phyloP scores from a whole-genome alignment of 2,329 filamentous ascomycete species.

The Penicillium sp. region DNA sequence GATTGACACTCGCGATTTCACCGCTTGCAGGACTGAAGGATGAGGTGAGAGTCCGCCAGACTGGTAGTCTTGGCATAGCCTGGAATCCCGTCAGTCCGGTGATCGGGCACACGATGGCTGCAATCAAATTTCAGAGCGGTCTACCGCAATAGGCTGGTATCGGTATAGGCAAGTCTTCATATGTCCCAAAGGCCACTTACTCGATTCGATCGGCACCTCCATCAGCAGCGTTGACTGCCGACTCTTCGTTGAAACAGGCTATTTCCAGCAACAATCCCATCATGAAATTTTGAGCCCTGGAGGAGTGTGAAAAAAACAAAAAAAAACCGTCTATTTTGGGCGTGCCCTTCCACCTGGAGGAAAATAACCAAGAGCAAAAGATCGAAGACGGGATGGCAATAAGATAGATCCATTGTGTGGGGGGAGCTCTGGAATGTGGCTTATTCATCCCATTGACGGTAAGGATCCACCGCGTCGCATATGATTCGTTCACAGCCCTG shows the following conservation, averaged over 20 bases:
- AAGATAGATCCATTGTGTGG: too few species aligned
- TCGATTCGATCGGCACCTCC: constrained; percentile 59
- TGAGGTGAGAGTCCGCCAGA: constrained; percentile 29
- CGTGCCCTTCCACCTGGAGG: not conserved
- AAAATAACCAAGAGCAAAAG: not conserved
- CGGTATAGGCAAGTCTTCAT: not conserved
- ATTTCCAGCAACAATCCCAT: constrained; percentile 47
- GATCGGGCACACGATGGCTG: not conserved
- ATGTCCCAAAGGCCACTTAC: constrained; percentile 30
- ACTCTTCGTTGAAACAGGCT: constrained; percentile 55
- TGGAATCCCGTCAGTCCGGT: constrained; percentile 47
- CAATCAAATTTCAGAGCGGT: not conserved
- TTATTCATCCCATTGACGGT: too few species aligned
- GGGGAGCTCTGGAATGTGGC: too few species aligned
- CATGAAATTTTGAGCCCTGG: not conserved
- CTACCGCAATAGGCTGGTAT: not conserved
- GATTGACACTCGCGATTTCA: constrained; percentile 38
- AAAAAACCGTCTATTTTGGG: too few species aligned
- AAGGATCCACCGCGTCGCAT: too few species aligned
- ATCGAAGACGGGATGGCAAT: not conserved
- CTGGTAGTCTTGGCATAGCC: constrained; percentile 30
- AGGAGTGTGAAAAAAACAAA: too few species aligned
- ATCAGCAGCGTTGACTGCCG: constrained; percentile 50
- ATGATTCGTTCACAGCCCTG: too few species aligned
- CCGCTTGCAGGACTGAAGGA: constrained; percentile 29